phyloP scores from a whole-genome alignment of 257 asterid species.

The Solanum chaucha region DNA sequence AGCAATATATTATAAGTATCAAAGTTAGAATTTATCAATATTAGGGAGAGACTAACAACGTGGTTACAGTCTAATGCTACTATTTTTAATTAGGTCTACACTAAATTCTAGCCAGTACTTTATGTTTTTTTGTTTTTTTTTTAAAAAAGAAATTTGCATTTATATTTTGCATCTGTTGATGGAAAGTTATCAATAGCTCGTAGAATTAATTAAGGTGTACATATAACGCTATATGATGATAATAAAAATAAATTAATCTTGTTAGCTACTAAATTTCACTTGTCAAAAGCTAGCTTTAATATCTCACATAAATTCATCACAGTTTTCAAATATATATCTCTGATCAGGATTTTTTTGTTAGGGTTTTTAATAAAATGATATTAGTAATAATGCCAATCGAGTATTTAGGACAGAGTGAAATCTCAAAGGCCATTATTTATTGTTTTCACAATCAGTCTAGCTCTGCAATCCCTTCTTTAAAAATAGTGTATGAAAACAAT shows the following conservation, averaged over 20 bases:
- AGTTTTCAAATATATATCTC: neutral
- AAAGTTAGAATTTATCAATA: neutral
- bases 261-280: no score
- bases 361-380: neutral
- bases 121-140: neutral
- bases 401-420: no score
- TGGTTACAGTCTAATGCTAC: neutral
- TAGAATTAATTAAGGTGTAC: neutral
- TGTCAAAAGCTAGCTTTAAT: neutral
- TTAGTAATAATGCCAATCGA: neutral
- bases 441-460: neutral
- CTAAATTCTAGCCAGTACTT: neutral
- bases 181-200: neutral
- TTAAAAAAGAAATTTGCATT: no score
- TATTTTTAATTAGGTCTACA: neutral
- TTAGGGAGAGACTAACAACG: neutral
- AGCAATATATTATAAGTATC: neutral
- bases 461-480: neutral
- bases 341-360: neutral
- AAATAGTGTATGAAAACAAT: neutral
- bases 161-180: neutral
- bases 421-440: no score
- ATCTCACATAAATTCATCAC: neutral
- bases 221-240: neutral
- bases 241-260: no score